Evolutionary conservation across 352 stramenopile genomes (phyloP), one percentile per base, ranked within the genome.

Genomic region (Globisporangium barbulae): DNA sequence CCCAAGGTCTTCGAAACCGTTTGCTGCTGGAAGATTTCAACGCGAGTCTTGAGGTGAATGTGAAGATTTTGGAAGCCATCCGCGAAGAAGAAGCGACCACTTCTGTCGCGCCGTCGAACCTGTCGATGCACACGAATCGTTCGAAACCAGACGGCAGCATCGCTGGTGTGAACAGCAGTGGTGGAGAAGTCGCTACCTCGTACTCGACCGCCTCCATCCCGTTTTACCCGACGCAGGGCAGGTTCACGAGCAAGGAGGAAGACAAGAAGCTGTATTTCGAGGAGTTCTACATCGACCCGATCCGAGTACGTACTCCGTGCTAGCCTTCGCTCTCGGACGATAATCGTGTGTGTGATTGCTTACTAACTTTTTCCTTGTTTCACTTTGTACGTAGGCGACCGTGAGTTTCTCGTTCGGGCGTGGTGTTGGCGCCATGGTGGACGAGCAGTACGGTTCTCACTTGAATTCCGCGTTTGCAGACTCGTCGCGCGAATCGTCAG

Each of bases 191-290:
- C 42, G 21, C 30, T 21, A 31, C 21, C 6, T 49, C 55, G 62
- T 47, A 59, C 28, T 60, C 55, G 7, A n/a, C 52, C 2, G 31
- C 68, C 28, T 68, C 56, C 22, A 52, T 58, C 39, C 56, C 59
- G 33, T 53, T 65, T 22, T 69, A 73, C 39, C 57, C 65, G 17
- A 76, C 53, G 15, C 70, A 65, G 69, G 69, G 62, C 66, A 79
- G 54, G 73, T 73, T 42, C 6, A 76, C 83, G 61, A 75, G 68
- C 3, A 88, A 83, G 33, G 72, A 83, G 10, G 81, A 90, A 53
- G 72, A 81, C 19, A 94, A 89, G 53, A 96, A 96, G 58, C 66
- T 96, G 10, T 96, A 96, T 68, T 95, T 96, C 44, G 88, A 96
- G 78, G 87, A 94, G 67, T 94, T 96, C 58, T 74, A 90, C 54